A percentile compares a stretch with the other conserved stretches of the same genome.
Conservation (phyloP, 345 rosid species). For the Salix dunnii region DNA sequence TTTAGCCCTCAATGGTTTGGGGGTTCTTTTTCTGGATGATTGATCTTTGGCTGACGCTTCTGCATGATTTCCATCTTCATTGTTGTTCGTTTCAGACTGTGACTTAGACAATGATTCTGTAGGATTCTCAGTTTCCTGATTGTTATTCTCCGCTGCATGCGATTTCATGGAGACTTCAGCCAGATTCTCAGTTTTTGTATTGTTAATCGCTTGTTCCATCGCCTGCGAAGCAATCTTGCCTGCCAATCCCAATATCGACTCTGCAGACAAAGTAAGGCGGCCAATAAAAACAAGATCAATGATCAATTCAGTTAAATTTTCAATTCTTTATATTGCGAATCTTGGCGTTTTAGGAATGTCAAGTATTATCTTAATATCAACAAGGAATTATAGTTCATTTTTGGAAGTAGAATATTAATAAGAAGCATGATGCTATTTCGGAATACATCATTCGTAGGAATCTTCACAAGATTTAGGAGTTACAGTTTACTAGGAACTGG, state of each 20-base stretch:
- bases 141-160: background rate
- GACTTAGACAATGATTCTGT: constrained; percentile 3
- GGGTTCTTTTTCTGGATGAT: constrained; percentile 31
- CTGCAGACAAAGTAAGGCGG: background rate
- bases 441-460: too few relatives aligned
- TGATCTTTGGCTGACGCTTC: constrained; percentile 30
- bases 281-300: background rate
- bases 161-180: background rate
- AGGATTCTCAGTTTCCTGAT: constrained; percentile 1
- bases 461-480: too few relatives aligned
- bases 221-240: background rate
- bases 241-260: background rate
- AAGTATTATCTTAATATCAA: background rate
- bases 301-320: background rate
- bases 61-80: constrained; percentile 23
- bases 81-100: background rate
- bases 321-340: background rate
- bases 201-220: constrained; percentile 36
- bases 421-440: background rate
- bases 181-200: constrained; percentile 8
- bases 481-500: too few relatives aligned
- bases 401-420: background rate
- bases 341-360: background rate
- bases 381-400: background rate
- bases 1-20: constrained; percentile 35